These are phyloP conservation scores for Phytopythium oedochilum DNA, from an alignment of 352 stramenopile species.

Conservation along the genomic window DNA sequence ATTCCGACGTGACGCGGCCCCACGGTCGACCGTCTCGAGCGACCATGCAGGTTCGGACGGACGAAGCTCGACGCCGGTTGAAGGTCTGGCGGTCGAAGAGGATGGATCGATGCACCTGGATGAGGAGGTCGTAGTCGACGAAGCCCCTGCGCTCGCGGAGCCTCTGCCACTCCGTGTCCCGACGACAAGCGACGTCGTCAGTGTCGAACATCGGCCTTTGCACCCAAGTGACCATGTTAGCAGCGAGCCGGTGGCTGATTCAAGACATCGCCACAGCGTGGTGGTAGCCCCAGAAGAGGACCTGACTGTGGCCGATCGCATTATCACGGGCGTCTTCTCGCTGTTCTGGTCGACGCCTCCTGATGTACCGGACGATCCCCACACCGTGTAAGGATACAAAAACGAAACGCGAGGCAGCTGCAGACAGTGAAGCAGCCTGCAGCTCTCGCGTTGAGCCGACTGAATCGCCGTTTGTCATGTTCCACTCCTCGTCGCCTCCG, in stretches of 20 bases:
- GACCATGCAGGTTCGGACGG: neutral
- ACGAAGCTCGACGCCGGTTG: neutral
- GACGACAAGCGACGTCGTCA: slow-evolving; percentile 1
- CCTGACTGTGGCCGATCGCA: slow-evolving; percentile 64
- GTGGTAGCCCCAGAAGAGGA: slow-evolving; percentile 22
- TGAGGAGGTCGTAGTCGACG: slow-evolving; percentile 54
- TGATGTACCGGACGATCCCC: slow-evolving; percentile 21
- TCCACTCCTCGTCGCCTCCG: no score
- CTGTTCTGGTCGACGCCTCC: slow-evolving; percentile 66
- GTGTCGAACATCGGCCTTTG: neutral
- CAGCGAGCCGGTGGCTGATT: neutral
- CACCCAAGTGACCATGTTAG: neutral
- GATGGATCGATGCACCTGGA: slow-evolving; percentile 26
- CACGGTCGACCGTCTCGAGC: neutral
- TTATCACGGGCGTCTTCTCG: slow-evolving; percentile 85
- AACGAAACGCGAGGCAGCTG: neutral
- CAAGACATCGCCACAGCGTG: neutral
- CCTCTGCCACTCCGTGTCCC: slow-evolving; percentile 17
- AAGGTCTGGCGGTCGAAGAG: neutral
- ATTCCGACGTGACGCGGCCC: slow-evolving; percentile 48
- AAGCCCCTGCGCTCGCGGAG: slow-evolving; percentile 14
- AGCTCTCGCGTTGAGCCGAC: no score
- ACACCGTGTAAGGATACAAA: slow-evolving; percentile 29
- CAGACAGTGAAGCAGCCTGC: no score
- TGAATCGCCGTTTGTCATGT: no score